Base-by-base conservation (phyloP, 768 basidiomycete genomes). In the Daedaleopsis sinensis region DNA sequence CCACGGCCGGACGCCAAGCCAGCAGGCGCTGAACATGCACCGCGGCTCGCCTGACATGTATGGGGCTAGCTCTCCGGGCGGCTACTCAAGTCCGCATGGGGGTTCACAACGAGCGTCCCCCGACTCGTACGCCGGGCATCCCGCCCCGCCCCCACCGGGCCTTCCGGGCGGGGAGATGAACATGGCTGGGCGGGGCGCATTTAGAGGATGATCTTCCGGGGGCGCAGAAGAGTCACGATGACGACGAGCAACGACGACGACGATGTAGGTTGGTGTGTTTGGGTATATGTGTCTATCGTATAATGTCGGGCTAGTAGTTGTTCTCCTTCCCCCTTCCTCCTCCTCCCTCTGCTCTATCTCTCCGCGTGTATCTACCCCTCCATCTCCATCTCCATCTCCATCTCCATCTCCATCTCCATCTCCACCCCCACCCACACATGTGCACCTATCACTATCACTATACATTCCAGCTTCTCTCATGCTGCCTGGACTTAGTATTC, bases 121-220 rank as follows among this genome's bases (percentile, higher is more conserved):
- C 10, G 62, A 64, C 44, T 64, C 62, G 46, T 64, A 56, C 51
- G n/a, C 47, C n/a, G 37, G 57, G 35, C 57, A 67, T 24, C 63
- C 72, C 13, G 69, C 70, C 2, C 49, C 61, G 9, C 58, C 68
- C 1, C 65, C 67, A 42, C 66, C 63, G 13, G 58, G 60, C 12
- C 64, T 67, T 1, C 16, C 49, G 13, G 61, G 24, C 55, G 67
- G 58, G 3, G 69, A 62, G 21, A 47, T 42, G 24, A 75, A 74
- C 55, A 55, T 71, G 36, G 61, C 71, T 15, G 77, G 74, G 23
- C 72, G 77, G n/a, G 73, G 74, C 2, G 56, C 52, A 52, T 68
- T 72, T 53, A 72, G 72, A 56, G 58, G 37, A 32, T 44, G 42
- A 39, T 59, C 57, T 61, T 32, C 13, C 39, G 49, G 10, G 38